Evolutionary conservation across 2,329 filamentous ascomycete species (phyloP), one percentile per base, ranked within the genome.

Genomic region (Geosmithia morbida): DNA sequence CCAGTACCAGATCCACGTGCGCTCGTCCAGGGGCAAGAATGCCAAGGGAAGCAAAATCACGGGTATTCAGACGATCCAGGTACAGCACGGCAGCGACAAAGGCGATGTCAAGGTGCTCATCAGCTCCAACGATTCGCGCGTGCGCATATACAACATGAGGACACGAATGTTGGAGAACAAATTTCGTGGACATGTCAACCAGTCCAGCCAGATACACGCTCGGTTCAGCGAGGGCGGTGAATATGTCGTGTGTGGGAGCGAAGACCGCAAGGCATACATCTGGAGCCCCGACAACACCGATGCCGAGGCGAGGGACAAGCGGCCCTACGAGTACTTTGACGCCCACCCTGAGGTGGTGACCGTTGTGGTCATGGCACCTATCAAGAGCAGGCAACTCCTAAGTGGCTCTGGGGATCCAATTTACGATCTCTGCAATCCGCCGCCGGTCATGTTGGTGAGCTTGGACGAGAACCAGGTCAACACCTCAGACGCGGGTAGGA

Each of bases 41-140:
- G 85, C 89, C 4, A 96, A 94, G 61, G 90, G 90, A 6, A 95
- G 88, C 67, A 98, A 98, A 61, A 95, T 98, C 55, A 97, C 92
- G 0, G 89, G 88, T 7, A 95, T 98, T 47, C 81, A 90, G 57
- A 84, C 87, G 0, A 80, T 83, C 52, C 64, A 68, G 16, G 69
- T 79, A 45, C 17, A 22, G 3, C 41, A 47, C 11, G 60, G 54
- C 7, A 45, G 61, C 7, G 61, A 64, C 13, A 75, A 75, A 37
- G 78, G 78, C 1, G 83, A 89, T 47, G 74, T 87, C 46, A 94
- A 94, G 57, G 69, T 98, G 2, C 69, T 98, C 7, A 81, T 98
- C 49, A 94, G 87, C 2, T 96, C 89, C 54, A 98, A 97, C 56
- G 92, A 98, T 60, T 96, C 90, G 1, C 79, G 92, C 19, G 77